These are phyloP conservation scores for Clarireedia paspali DNA, from an alignment of 2,329 filamentous ascomycete genomes.

Conservation along the genomic window DNA sequence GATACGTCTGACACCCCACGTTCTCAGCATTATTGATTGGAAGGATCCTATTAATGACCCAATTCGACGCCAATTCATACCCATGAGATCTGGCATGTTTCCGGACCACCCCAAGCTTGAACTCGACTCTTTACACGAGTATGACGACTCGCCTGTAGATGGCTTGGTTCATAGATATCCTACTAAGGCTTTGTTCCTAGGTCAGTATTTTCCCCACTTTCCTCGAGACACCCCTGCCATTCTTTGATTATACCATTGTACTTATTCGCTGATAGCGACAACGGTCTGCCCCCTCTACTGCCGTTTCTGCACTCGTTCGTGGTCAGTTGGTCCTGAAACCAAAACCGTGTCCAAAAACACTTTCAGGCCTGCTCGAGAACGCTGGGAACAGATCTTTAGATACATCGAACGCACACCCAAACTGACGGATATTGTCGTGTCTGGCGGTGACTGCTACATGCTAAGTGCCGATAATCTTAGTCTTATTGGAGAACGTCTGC, in stretches of 20 bases:
- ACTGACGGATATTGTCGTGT: conserved; percentile 53
- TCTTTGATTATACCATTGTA: background rate
- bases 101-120: conserved; percentile 46
- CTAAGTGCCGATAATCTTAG: conserved; percentile 44
- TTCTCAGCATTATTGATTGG: conserved; percentile 54
- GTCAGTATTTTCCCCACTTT: conserved; percentile 31
- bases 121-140: conserved; percentile 53
- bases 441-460: conserved; percentile 55
- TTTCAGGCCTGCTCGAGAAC: conserved; percentile 33
- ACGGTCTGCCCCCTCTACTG: conserved; percentile 58
- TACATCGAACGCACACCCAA: conserved; percentile 45
- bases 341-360: conserved; percentile 40
- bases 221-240: background rate
- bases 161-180: conserved; percentile 57
- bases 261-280: conserved; percentile 36
- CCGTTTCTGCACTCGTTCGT: conserved; percentile 53
- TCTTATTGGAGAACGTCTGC: conserved; percentile 46
- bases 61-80: conserved; percentile 53
- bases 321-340: conserved; percentile 49
- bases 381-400: conserved; percentile 49
- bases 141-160: conserved; percentile 45
- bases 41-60: conserved; percentile 49
- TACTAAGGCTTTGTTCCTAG: conserved; percentile 54
- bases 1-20: conserved; percentile 51
- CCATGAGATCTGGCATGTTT: conserved; percentile 43